These are phyloP conservation scores for Macroventuria anomochaeta DNA, from an alignment of 2,329 filamentous ascomycete species.

Conservation along the genomic window DNA sequence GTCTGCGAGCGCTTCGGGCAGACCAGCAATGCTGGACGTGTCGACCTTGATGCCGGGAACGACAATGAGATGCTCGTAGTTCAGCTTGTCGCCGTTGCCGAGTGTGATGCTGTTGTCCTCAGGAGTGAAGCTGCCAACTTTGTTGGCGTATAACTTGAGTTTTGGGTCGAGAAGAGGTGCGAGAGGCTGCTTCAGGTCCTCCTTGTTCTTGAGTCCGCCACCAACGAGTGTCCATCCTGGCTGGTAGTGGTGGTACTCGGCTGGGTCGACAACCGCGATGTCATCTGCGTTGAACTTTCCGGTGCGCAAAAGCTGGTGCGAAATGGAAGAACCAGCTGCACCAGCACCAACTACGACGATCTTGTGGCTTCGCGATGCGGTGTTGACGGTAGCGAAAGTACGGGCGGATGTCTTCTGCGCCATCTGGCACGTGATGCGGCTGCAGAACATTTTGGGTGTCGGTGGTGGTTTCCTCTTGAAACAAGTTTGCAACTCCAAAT, in stretches of 20 bases:
- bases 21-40: conserved; percentile 37
- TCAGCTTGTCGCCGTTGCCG: conserved; percentile 61
- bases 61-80: conserved; percentile 70
- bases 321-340: conserved; percentile 68
- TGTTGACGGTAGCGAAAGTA: conserved; percentile 34
- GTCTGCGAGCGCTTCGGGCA: conserved; percentile 47
- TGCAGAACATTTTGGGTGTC: conserved; percentile 12
- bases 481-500: background rate
- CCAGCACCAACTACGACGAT: conserved; percentile 73
- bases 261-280: conserved; percentile 69
- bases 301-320: conserved; percentile 69
- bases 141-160: conserved; percentile 65
- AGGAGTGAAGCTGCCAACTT: conserved; percentile 60
- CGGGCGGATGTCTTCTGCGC: conserved; percentile 14
- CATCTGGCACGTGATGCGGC: conserved; percentile 19
- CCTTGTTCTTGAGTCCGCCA: conserved; percentile 68
- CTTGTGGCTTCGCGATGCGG: conserved; percentile 60
- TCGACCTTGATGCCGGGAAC: conserved; percentile 55
- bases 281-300: conserved; percentile 65
- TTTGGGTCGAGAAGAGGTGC: conserved; percentile 63
- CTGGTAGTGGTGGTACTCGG: conserved; percentile 70
- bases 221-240: conserved; percentile 74
- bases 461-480: background rate
- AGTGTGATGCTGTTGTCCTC: conserved; percentile 64
- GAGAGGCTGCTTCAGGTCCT: conserved; percentile 62